Evolutionary conservation across 1,139 yeast species (phyloP), one percentile per base, ranked within the genome.

Genomic region (Protomyces macrosporus): DNA sequence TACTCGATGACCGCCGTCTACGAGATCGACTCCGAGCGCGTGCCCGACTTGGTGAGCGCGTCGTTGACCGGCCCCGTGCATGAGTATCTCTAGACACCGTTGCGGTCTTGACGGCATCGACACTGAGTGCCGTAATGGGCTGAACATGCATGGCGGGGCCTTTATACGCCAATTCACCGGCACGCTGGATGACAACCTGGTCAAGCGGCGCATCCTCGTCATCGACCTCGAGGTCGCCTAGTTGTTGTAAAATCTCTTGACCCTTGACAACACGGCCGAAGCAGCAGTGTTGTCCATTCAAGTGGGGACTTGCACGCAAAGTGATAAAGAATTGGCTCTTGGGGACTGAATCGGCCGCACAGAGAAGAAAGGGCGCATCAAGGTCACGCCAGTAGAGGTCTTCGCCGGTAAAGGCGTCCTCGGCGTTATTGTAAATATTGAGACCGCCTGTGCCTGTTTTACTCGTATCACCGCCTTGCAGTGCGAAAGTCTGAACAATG

Each of bases 381-480:
- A 73, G 61, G 4, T 65, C 67, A 9, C 68, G 68, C 74, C 72
- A 68, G n/a, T 73, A 77, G 23, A 79, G 65, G 70, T 87, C 86
- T 71, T 88, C 96, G 67, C 85, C 88, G 33, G 79, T 82, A 68
- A 87, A 85, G 1, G 63, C 54, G 4, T 40, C 65, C 2, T 7
- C 33, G 16, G 40, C 54, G 16, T 56, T 55, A 33, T 71, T 73
- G 63, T 68, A 72, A 6, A 91, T 69, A 4, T 75, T 70, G 12
- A 55, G 55, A 4, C 75, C 76, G n/a, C 72, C 73, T 72, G 95
- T 88, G 71, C 73, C 73, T 40, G 71, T 72, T n/a, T 67, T 79
- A 59, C 75, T 75, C 0, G 76, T 72, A 70, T 87, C 93, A 45
- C 96, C 96, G 3, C 86, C 87, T 72, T 88, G 96, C n/a, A 89